These are phyloP conservation scores for Sphaceloma murrayae DNA, from an alignment of 2,329 filamentous ascomycete species.

Conservation along the genomic window DNA sequence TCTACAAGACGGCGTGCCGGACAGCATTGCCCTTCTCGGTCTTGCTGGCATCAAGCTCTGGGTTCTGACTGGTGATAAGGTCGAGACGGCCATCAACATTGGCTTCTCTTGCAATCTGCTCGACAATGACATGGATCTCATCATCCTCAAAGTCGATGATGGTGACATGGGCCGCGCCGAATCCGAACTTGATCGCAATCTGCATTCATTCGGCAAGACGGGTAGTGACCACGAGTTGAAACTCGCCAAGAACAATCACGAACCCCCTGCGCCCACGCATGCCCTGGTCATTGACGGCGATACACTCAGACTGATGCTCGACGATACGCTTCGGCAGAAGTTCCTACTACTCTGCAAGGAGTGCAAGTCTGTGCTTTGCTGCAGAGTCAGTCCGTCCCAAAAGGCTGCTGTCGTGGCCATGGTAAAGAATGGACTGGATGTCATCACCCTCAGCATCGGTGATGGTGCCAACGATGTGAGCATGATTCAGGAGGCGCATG, in stretches of 20 bases:
- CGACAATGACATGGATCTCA: slow-evolving; percentile 95
- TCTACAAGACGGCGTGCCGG: slow-evolving; percentile 90
- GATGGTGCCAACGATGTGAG: slow-evolving; percentile 94
- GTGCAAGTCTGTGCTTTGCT: slow-evolving; percentile 93
- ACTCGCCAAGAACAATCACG: slow-evolving; percentile 70
- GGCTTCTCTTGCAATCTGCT: slow-evolving; percentile 97
- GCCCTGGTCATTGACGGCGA: slow-evolving; percentile 93
- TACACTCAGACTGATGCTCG: slow-evolving; percentile 76
- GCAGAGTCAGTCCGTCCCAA: slow-evolving; percentile 90
- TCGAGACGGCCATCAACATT: slow-evolving; percentile 99
- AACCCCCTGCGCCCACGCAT: slow-evolving; percentile 77
- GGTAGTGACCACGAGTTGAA: slow-evolving; percentile 79
- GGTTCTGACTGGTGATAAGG: slow-evolving; percentile 97
- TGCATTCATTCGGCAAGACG: slow-evolving; percentile 64
- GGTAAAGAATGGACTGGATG: slow-evolving; percentile 89
- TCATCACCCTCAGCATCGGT: slow-evolving; percentile 89
- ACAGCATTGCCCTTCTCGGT: slow-evolving; percentile 83
- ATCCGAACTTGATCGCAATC: slow-evolving; percentile 62
- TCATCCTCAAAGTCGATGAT: slow-evolving; percentile 77
- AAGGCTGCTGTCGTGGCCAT: slow-evolving; percentile 95
- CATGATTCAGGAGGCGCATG: slow-evolving; percentile 95
- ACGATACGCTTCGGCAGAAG: slow-evolving; percentile 75
- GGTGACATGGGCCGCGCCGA: slow-evolving; percentile 56
- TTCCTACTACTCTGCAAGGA: slow-evolving; percentile 94
- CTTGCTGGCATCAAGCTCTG: slow-evolving; percentile 96